Conservation (phyloP, 257 asterid species). For the Scutellaria galericulata region DNA sequence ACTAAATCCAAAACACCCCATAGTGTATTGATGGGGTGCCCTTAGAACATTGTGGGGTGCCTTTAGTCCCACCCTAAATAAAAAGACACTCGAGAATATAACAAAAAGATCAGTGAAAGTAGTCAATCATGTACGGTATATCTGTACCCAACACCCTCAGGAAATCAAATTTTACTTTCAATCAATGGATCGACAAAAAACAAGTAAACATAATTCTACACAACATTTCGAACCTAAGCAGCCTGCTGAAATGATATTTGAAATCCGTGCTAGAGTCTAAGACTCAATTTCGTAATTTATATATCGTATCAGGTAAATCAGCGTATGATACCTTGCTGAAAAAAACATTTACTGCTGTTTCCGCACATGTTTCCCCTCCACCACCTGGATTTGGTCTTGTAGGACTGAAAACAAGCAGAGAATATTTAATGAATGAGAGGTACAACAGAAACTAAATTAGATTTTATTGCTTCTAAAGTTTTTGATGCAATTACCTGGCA, state of each 20-base stretch:
- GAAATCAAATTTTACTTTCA: conserved; percentile 7
- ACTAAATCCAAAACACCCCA: too few species aligned
- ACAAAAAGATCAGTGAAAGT: conserved; percentile 1
- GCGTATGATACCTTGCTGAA: conserved; percentile 80
- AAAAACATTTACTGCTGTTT: conserved; percentile 84
- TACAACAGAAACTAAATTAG: conserved; percentile 16
- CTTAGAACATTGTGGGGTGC: too few species aligned
- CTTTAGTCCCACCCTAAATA: too few species aligned
- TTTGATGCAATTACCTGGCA: conserved; percentile 64
- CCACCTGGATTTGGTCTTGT: conserved; percentile 96
- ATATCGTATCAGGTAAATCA: conserved; percentile 20
- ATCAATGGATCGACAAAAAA: background rate
- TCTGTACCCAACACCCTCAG: background rate
- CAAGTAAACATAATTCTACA: conserved; percentile 4
- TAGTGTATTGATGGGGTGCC: too few species aligned
- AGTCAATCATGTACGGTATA: background rate
- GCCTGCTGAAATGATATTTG: conserved; percentile 11
- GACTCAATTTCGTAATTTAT: conserved; percentile 11
- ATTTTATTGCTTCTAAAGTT: conserved; percentile 28
- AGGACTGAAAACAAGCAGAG: conserved; percentile 67
- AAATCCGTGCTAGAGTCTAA: background rate
- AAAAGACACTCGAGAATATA: background rate
- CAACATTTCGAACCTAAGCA: conserved; percentile 9
- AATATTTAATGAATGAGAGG: conserved; percentile 13
- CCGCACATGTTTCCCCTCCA: conserved; percentile 99